A percentile compares a stretch with the other conserved stretches of the same genome.
These are phyloP conservation scores for Yamadazyma phyllophila DNA, from an alignment of 805 yeast genomes.

Conservation along the genomic window DNA sequence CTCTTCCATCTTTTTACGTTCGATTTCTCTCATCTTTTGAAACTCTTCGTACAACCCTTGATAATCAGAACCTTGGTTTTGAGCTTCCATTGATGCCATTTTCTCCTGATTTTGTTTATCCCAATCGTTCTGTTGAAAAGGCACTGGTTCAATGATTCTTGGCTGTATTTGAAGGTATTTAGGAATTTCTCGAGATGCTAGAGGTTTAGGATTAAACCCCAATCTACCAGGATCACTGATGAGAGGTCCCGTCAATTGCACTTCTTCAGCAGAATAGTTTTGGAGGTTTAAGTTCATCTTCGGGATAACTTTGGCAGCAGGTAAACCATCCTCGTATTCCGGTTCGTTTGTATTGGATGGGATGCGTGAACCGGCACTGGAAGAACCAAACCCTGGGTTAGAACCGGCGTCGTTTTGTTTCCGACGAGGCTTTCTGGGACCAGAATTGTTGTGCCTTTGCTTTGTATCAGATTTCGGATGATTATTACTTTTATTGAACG, in stretches of 20 bases:
- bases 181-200: conserved; percentile 29
- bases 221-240: conserved; percentile 26
- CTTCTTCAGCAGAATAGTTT: conserved; percentile 19
- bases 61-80: conserved; percentile 48
- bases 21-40: conserved; percentile 69
- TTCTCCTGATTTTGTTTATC: conserved; percentile 68
- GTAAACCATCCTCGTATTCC: conserved; percentile 7
- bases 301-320: conserved; percentile 18
- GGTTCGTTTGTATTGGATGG: not conserved
- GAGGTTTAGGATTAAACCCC: conserved; percentile 24
- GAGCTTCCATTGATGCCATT: conserved; percentile 52
- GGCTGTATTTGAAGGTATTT: conserved; percentile 36
- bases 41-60: conserved; percentile 75
- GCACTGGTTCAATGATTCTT: conserved; percentile 31
- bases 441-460: not conserved
- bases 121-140: conserved; percentile 53
- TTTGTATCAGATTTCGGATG: not conserved
- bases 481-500: not conserved
- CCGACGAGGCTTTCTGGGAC: conserved; percentile 1
- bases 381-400: no score
- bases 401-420: not conserved
- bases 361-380: no score
- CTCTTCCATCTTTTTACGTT: conserved; percentile 74
- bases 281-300: conserved; percentile 18
- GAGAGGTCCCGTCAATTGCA: conserved; percentile 27